Evolutionary conservation across 306 rosid species (phyloP), one percentile per base, ranked within the genome.

Genomic region (Sicyos edulis): DNA sequence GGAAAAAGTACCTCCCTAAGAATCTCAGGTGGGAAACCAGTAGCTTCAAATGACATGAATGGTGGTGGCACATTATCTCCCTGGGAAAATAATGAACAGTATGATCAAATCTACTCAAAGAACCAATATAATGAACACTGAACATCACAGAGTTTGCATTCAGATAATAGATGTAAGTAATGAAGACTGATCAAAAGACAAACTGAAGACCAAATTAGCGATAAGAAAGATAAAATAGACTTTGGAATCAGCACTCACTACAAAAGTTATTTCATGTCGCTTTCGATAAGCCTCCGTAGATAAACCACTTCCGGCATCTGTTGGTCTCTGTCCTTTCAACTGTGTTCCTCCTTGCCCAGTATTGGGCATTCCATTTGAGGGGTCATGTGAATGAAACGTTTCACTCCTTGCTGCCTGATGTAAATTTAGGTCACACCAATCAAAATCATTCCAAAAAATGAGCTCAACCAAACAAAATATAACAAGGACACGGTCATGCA

Each of bases 31-130:
- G 99, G 96, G 78, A 95, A 85, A 52, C 92, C 95, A 74, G 88
- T 79, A 61, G 89, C 73, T 55, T 87, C 92, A 79, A 95, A 95
- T 73, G 97, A 80, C 8, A 79, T 65, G 65, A 83, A 81, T 34
- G 99, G 99, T 4, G 89, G 82, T 32, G 96, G 97, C 77, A 89
- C 97, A 71, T 87, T 88, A 65, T 89, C 91, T 67, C 99, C 99
- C 99, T 95, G 74, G 16, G 62, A 80, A 75, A 71, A 51, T 54
- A 19, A 49, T 32, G 17, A 5, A 21, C 47, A 62, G 60, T 45
- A 71, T 54, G 45, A 67, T 76, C 7, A 67, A 49, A 49, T 45
- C 20, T 8, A 68, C 3, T 45, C 47, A 53, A 21, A 77, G 26
- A 21, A 62, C 67, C 45, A 10, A 56, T 19, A 19, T 37, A 45